Evolutionary conservation across 495 filamentous ascomycete species (phyloP), one percentile per base, ranked within the genome.

Genomic region (Elaphomyces granulatus): DNA sequence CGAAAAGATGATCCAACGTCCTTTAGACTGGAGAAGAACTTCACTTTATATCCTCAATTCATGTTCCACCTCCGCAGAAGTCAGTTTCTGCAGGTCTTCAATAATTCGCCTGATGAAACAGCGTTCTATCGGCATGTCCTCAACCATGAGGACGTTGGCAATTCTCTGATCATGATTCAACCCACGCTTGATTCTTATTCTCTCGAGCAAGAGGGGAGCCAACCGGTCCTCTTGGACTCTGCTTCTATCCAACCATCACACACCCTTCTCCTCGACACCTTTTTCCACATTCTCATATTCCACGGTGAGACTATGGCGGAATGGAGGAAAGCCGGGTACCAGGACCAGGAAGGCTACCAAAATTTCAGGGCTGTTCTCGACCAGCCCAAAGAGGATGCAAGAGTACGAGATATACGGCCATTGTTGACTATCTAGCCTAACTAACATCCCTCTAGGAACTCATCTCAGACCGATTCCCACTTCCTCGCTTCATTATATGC

Each of bases 221-320:
- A 85, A 44, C 87, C 92, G 2, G 92, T 99, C 19, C 63, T 99
- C 15, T 72, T 99, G 21, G 92, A 99, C 58, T 96, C 90, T 14
- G 87, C 86, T 30, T 92, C 83, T 15, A 96, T 99, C 50, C 88
- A 95, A 49, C 82, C 87, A 10, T 80, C 85, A 15, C 88, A 94
- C 45, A 87, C 96, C 45, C 75, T 99, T 35, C 77, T 99, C 9
- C 77, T 99, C 28, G 92, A 99, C 51, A 95, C 87, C 12, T 99
- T 96, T 68, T 99, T 99, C 78, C 92, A 96, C 56, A 96, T 99
- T 44, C 77, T 99, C 37, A 99, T 99, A 46, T 96, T 95, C 74
- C 83, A 96, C 53, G 92, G 92, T 36, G 90, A 96, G 65, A 96
- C 87, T 2, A 81, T 96, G 55, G 92, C 92, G 0, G 86, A 95